These are phyloP conservation scores for Chrysanthemum makinoi DNA, from an alignment of 129 eudicot genomes.

Conservation along the genomic window DNA sequence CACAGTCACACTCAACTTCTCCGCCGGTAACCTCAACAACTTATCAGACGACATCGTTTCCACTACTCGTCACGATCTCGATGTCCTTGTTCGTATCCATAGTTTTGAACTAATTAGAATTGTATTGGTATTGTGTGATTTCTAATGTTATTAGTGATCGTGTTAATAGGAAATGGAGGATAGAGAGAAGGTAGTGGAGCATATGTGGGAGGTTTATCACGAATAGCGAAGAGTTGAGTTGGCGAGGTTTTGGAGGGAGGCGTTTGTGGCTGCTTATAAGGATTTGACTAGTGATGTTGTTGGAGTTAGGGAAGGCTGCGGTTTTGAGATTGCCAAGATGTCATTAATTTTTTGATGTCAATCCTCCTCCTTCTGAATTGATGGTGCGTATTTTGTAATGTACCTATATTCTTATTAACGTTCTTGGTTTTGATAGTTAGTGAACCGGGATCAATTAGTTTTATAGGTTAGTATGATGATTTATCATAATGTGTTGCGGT, in stretches of 20 bases:
- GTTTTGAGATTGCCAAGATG: constrained; percentile 85
- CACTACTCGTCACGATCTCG: constrained; percentile 63
- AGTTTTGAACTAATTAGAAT: not conserved
- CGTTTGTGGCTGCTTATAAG: constrained; percentile 87
- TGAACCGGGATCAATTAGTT: not conserved
- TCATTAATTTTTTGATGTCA: constrained; percentile 48
- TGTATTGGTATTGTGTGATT: not conserved
- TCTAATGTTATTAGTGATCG: not conserved
- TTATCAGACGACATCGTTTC: constrained; percentile 36
- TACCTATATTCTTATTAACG: not conserved
- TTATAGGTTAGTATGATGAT: too few species aligned
- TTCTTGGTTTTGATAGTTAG: not conserved
- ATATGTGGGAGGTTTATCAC: constrained; percentile 90
- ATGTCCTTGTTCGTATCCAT: constrained; percentile 49
- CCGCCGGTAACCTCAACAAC: constrained; percentile 60
- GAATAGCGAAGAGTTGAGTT: constrained; percentile 51
- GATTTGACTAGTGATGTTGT: constrained; percentile 63
- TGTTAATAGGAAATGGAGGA: constrained; percentile 74
- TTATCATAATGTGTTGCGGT: too few species aligned
- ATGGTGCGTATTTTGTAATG: constrained; percentile 31
- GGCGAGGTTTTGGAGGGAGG: constrained; percentile 74
- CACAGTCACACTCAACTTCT: constrained; percentile 73
- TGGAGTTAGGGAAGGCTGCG: constrained; percentile 60
- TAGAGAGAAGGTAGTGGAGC: constrained; percentile 75
- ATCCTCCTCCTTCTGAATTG: constrained; percentile 42